phyloP scores from a whole-genome alignment of 164 flowering plant species.

The Litsea cubeba region DNA sequence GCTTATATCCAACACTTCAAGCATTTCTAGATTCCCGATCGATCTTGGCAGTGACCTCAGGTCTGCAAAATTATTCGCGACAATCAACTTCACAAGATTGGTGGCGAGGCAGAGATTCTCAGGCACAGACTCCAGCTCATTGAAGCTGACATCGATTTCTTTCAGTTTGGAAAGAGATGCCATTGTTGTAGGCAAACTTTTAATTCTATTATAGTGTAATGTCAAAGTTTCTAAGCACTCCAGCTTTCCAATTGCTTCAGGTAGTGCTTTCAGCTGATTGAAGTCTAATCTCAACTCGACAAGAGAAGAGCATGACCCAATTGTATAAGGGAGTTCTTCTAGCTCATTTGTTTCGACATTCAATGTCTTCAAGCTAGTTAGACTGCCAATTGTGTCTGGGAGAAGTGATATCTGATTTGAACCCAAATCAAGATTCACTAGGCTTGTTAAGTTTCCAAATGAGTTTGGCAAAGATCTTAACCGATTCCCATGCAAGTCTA shows the following conservation, averaged over 20 bases:
- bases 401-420: constrained; percentile 44
- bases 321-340: constrained; percentile 60
- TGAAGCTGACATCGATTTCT: constrained; percentile 70
- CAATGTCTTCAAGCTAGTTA: constrained; percentile 44
- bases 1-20: constrained; percentile 72
- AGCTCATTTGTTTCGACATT: constrained; percentile 60
- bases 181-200: constrained; percentile 58
- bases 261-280: constrained; percentile 59
- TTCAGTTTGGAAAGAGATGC: constrained; percentile 46
- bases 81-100: constrained; percentile 47
- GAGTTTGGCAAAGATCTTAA: constrained; percentile 53
- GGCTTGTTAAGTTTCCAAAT: constrained; percentile 43
- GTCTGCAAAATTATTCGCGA: constrained; percentile 65
- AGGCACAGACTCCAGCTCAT: constrained; percentile 56
- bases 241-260: constrained; percentile 71
- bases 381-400: constrained; percentile 47
- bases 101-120: constrained; percentile 57
- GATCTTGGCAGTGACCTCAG: constrained; percentile 54
- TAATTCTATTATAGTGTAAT: constrained; percentile 53
- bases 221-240: constrained; percentile 51
- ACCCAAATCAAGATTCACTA: constrained; percentile 55
- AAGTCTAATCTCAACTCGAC: constrained; percentile 54
- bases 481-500: constrained; percentile 53
- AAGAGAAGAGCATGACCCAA: constrained; percentile 62
- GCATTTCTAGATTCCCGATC: constrained; percentile 63